These are phyloP conservation scores for Mrakia hoshinonis DNA, from an alignment of 768 basidiomycete species.

Conservation along the genomic window DNA sequence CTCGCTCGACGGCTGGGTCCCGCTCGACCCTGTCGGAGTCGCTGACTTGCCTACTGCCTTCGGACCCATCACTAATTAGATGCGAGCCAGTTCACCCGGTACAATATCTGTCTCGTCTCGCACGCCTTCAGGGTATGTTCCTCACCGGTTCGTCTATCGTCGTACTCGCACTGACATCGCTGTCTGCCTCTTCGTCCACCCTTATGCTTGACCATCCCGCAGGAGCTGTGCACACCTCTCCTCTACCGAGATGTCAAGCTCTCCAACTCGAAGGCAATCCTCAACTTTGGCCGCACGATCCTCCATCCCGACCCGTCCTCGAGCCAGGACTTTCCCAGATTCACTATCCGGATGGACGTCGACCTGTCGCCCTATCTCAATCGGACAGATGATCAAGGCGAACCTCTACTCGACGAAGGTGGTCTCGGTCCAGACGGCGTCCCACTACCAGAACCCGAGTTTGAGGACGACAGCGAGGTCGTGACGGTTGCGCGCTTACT, in stretches of 20 bases:
- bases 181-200: not conserved
- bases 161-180: constrained; percentile 43
- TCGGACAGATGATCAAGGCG: constrained; percentile 1
- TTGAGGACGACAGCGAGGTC: constrained; percentile 1
- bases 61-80: not conserved
- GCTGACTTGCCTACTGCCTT: not conserved
- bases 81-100: constrained; percentile 7
- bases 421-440: not conserved
- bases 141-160: constrained; percentile 25
- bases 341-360: constrained; percentile 59
- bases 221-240: constrained; percentile 14
- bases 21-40: too few species aligned
- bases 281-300: constrained; percentile 32
- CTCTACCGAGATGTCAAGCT: constrained; percentile 25
- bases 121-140: constrained; percentile 26
- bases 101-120: constrained; percentile 17
- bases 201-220: not conserved
- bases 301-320: constrained; percentile 65
- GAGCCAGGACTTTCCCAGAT: constrained; percentile 31
- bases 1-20: too few species aligned
- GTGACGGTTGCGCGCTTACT: not conserved
- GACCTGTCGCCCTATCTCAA: constrained; percentile 63
- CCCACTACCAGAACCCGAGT: not conserved
- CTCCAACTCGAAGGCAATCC: not conserved
- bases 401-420: not conserved